Evolutionary conservation across 768 basidiomycete genomes (phyloP).

Genomic region (Lentinus tigrinus): DNA sequence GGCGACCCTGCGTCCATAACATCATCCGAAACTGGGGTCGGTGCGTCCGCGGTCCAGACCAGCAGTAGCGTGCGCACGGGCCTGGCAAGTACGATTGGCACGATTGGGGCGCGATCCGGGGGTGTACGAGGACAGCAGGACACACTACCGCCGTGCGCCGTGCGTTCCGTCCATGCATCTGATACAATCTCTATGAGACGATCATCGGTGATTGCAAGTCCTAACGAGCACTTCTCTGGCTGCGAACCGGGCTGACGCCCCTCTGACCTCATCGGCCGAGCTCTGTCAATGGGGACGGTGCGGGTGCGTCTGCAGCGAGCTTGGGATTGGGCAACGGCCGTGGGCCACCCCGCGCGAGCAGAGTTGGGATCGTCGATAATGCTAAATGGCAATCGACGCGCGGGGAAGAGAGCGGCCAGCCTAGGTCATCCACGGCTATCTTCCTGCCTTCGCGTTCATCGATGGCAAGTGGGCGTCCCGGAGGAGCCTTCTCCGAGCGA

Average conservation of each 20-base stretch:
- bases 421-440: conserved; percentile 14
- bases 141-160: neutral
- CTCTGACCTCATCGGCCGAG: conserved; percentile 15
- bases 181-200: conserved; percentile 23
- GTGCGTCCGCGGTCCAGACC: conserved; percentile 5
- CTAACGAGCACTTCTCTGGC: conserved; percentile 10
- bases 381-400: conserved; percentile 7
- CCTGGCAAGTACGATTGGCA: conserved; percentile 10
- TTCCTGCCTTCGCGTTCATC: neutral
- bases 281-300: neutral
- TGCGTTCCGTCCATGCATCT: conserved; percentile 6
- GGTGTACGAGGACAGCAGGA: neutral
- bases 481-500: neutral
- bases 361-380: conserved; percentile 13
- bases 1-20: conserved; percentile 1
- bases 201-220: conserved; percentile 23
- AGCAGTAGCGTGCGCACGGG: neutral
- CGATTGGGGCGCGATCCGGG: neutral
- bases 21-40: conserved; percentile 18
- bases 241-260: neutral
- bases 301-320: neutral
- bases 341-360: neutral
- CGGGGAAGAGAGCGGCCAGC: neutral
- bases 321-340: neutral
- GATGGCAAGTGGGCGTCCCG: conserved; percentile 2